Evolutionary conservation across 768 basidiomycete genomes (phyloP).

Genomic region (Suillus cothurnatus): DNA sequence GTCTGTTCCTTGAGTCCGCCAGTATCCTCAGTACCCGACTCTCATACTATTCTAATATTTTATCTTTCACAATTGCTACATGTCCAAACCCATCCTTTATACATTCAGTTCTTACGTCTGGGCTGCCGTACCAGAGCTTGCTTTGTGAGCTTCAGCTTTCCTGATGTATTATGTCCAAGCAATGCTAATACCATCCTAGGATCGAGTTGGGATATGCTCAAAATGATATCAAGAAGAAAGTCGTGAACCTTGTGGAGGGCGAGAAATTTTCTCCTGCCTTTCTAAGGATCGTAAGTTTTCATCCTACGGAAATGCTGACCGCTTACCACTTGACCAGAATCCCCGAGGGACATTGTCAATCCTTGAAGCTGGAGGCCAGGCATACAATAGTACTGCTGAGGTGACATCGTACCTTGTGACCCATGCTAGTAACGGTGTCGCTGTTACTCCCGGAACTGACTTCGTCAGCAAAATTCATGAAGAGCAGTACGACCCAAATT

Average conservation of each 20-base stretch:
- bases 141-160: conserved; percentile 35
- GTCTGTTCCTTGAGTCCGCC: neutral
- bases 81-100: conserved; percentile 35
- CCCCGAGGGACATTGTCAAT: conserved; percentile 47
- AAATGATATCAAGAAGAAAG: conserved; percentile 37
- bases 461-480: conserved; percentile 46
- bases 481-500: conserved; percentile 52
- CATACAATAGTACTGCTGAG: conserved; percentile 42
- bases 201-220: conserved; percentile 45
- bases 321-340: conserved; percentile 34
- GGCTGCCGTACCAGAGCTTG: conserved; percentile 43
- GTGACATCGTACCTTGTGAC: conserved; percentile 44
- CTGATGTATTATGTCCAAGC: neutral
- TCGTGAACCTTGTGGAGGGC: conserved; percentile 46
- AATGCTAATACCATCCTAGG: conserved; percentile 23
- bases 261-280: conserved; percentile 51
- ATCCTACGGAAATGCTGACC: neutral
- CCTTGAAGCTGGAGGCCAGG: conserved; percentile 36
- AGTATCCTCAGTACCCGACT: neutral
- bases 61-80: neutral
- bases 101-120: conserved; percentile 41
- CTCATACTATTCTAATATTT: neutral
- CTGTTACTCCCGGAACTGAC: conserved; percentile 30
- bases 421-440: conserved; percentile 39
- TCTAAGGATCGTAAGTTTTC: conserved; percentile 36